These are phyloP conservation scores for Talaromyces funiculosus DNA, from an alignment of 2,329 filamentous ascomycete species.

Conservation along the genomic window DNA sequence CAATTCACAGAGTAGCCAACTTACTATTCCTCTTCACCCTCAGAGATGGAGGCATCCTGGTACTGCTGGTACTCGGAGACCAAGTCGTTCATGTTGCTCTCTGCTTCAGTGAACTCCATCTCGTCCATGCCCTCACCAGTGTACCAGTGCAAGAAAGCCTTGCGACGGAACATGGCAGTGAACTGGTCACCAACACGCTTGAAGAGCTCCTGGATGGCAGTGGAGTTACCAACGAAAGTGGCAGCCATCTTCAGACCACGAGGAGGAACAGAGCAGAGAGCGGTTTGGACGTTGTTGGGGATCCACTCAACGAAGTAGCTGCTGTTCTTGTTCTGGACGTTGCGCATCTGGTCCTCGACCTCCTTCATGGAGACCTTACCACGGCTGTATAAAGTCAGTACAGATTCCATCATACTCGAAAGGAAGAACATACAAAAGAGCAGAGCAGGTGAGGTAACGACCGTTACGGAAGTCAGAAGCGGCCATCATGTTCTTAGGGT, in stretches of 20 bases:
- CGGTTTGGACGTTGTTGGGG: constrained; percentile 99
- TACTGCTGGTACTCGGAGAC: constrained; percentile 99
- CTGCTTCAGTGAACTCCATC: constrained; percentile 99
- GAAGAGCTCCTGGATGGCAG: constrained; percentile 99
- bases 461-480: constrained; percentile 99
- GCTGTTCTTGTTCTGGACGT: constrained; percentile 99
- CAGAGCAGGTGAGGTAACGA: constrained; percentile 98
- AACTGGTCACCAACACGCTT: constrained; percentile 99
- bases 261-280: constrained; percentile 96
- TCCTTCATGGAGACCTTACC: constrained; percentile 99
- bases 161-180: constrained; percentile 99
- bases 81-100: constrained; percentile 99
- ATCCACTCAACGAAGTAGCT: constrained; percentile 99
- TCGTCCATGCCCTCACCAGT: constrained; percentile 99
- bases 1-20: constrained; percentile 16
- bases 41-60: constrained; percentile 96
- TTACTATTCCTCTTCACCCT: constrained; percentile 90
- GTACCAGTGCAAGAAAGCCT: constrained; percentile 99
- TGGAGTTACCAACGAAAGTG: constrained; percentile 98
- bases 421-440: constrained; percentile 68
- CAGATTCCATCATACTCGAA: constrained; percentile 6
- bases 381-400: constrained; percentile 56
- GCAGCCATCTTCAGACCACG: constrained; percentile 98
- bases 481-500: constrained; percentile 99
- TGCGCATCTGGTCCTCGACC: constrained; percentile 99